Base-by-base conservation (phyloP, 1,139 yeast genomes). In the Blastobotrys indianensis region DNA sequence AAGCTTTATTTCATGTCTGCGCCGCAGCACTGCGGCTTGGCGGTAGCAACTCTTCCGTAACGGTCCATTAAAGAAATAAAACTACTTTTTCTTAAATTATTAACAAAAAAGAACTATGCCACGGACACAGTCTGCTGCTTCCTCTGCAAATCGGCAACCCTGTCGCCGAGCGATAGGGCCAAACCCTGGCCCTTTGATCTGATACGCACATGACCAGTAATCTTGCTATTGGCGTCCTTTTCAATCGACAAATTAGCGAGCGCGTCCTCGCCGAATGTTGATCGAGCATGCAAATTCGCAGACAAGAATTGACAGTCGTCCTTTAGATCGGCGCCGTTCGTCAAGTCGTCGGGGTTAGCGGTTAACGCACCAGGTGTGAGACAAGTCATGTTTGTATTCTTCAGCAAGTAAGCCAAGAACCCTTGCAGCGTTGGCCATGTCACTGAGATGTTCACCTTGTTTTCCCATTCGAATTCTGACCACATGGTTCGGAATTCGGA, bases 401-500 rank as follows among this genome's bases (percentile, higher is more conserved):
- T 73, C 70, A 87, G 73, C 60, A 94, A 72, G 59, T 78, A 82
- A 49, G 82, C 84, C 65, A 94, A 74, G 68, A 87, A 94, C 43
- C 79, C 86, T 62, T 82, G 83, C 62, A 94, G 75, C 1, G 90
- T 70, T 37, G 77, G 68, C 59, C 82, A 74, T 47, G 73, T 74
- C 2, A 94, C 81, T 58, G 85, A 82, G 63, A 94, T 85, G 52
- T 92, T 85, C 61, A 94, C 92, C 72, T 94, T 94, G 71, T 94
- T 94, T 68, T 94, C 99, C 99, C 99, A 94, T 70, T 94, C 99
- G 64, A 94, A 94, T 66, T 90, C 97, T 65, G 88, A 86, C 99
- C 99, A 94, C 97, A 90, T 90, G 59, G 82, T 79, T 61, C 98
- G 85, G 85, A 94, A 94, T 56, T 79, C 84, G 44, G 82, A 79